These are phyloP conservation scores for Eustoma russellianum DNA, from an alignment of 257 asterid genomes.

Conservation along the genomic window DNA sequence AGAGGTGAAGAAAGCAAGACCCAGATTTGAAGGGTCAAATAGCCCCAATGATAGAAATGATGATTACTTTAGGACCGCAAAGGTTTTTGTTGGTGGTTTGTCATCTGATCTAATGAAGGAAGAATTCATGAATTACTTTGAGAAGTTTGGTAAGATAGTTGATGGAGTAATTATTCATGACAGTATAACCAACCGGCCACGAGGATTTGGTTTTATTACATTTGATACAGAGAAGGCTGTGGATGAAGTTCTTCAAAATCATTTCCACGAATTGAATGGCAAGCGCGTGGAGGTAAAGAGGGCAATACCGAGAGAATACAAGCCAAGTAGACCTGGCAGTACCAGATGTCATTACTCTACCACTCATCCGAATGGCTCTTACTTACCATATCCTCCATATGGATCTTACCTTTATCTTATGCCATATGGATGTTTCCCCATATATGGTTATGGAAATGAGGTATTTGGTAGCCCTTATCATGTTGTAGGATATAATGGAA, in stretches of 20 bases:
- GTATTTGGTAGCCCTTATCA: conserved; percentile 39
- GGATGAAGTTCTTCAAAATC: conserved; percentile 69
- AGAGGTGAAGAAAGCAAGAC: conserved; percentile 91
- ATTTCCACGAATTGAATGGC: conserved; percentile 61
- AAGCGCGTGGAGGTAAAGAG: conserved; percentile 85
- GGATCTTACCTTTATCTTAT: conserved; percentile 37
- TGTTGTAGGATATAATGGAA: conserved; percentile 50
- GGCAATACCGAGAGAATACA: conserved; percentile 72
- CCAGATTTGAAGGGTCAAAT: conserved; percentile 55
- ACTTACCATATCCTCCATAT: conserved; percentile 32
- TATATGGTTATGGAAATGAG: conserved; percentile 55
- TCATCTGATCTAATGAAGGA: conserved; percentile 69
- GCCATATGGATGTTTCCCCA: conserved; percentile 36
- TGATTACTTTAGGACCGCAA: conserved; percentile 65
- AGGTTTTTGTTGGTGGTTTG: conserved; percentile 92
- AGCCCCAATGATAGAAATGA: conserved; percentile 46
- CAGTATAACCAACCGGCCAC: conserved; percentile 71
- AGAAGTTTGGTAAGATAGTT: conserved; percentile 66
- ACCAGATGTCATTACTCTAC: conserved; percentile 35
- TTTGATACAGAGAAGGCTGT: conserved; percentile 80
- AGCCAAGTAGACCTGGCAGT: conserved; percentile 21
- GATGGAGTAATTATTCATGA: conserved; percentile 96
- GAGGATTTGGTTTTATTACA: conserved; percentile 91
- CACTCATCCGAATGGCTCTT: conserved; percentile 34
- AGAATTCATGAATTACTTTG: conserved; percentile 76